Percentiles rank a stretch among this genome's conserved stretches.
Conservation (phyloP, 257 asterid species). For the Eustoma russellianum region DNA sequence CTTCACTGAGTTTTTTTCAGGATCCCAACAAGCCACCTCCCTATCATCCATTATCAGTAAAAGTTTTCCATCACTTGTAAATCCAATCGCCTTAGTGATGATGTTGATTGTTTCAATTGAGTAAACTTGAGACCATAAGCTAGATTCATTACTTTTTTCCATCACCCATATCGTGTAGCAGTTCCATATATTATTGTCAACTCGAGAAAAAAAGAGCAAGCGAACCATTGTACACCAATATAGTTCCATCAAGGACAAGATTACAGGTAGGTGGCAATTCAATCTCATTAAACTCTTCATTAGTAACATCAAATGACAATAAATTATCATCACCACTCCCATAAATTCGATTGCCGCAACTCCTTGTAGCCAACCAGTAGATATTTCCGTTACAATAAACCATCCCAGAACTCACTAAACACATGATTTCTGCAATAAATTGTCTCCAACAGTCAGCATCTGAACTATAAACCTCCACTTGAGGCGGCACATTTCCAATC, state of each 20-base stretch:
- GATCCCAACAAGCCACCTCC: slow-evolving; percentile 6
- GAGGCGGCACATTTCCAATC: slow-evolving; percentile 4
- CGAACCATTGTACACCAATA: slow-evolving; percentile 9
- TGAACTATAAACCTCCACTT: slow-evolving; percentile 7
- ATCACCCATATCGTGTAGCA: slow-evolving; percentile 10
- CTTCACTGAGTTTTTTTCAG: neutral
- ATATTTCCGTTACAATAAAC: slow-evolving; percentile 10
- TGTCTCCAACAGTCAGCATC: slow-evolving; percentile 1
- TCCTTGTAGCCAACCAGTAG: slow-evolving; percentile 5
- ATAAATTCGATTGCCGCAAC: neutral
- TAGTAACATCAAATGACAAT: slow-evolving; percentile 6
- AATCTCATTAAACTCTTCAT: slow-evolving; percentile 6
- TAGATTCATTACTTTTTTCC: neutral
- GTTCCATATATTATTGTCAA: neutral
- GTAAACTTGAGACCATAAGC: slow-evolving; percentile 1
- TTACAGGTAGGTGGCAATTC: neutral
- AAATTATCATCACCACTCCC: slow-evolving; percentile 1
- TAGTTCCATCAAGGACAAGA: neutral
- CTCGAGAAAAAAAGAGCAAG: slow-evolving; percentile 7
- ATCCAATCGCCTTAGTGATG: neutral
- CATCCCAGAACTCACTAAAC: neutral
- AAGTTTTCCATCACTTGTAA: slow-evolving; percentile 6
- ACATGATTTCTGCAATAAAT: slow-evolving; percentile 5
- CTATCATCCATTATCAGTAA: neutral
- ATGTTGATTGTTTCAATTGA: neutral